These are phyloP conservation scores for Silene latifolia DNA, from an alignment of 148 eudicot genomes.

Conservation along the genomic window DNA sequence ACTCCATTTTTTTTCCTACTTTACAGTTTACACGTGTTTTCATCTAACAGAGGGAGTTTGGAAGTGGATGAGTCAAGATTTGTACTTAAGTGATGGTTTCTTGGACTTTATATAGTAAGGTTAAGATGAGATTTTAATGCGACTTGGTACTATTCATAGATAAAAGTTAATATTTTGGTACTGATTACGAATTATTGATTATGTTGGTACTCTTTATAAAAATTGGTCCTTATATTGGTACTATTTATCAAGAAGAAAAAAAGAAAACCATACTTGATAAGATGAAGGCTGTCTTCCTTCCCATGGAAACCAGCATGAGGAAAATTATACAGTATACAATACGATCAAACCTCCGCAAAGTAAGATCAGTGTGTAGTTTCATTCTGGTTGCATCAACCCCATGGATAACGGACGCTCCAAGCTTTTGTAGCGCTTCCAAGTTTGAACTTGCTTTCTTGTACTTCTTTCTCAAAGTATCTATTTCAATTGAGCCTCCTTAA, in stretches of 20 bases:
- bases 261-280: conserved; percentile 35
- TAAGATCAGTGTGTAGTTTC: conserved; percentile 39
- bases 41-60: too few relatives aligned
- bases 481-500: background rate
- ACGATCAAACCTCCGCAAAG: conserved; percentile 47
- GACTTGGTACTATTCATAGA: too few relatives aligned
- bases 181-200: too few relatives aligned
- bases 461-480: conserved; percentile 40
- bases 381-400: conserved; percentile 59
- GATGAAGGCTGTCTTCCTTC: conserved; percentile 25
- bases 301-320: conserved; percentile 71
- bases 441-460: conserved; percentile 45
- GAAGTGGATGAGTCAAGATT: too few relatives aligned
- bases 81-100: too few relatives aligned
- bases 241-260: background rate
- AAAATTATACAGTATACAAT: conserved; percentile 63
- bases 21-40: too few relatives aligned
- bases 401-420: conserved; percentile 43
- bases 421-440: conserved; percentile 23
- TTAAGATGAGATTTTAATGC: too few relatives aligned
- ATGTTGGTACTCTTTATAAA: too few relatives aligned
- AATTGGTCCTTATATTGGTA: too few relatives aligned
- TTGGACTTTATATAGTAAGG: too few relatives aligned
- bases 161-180: too few relatives aligned
- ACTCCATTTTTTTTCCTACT: too few relatives aligned